Base-by-base conservation (phyloP, 1,139 yeast genomes). In the Lodderomyces elongisporus region DNA sequence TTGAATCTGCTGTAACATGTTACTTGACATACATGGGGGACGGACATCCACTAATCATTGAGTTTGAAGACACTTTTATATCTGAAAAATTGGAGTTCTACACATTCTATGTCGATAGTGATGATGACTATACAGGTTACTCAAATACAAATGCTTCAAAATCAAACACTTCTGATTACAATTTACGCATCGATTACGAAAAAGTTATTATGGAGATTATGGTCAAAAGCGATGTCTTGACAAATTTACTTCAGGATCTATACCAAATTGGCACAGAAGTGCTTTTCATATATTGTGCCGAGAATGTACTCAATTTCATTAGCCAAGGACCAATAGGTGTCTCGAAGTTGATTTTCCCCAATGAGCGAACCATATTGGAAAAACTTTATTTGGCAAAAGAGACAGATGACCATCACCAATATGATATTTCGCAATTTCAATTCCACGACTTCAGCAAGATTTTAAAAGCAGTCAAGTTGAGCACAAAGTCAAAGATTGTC, bases 21-120 rank as follows among this genome's bases (percentile, higher is more conserved):
- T 64, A 56, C 39, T 40, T 67, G n/a, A 55, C 55, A n/a, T 67
- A 66, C 43, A 51, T 51, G 22, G 76, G 85, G 0, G 66, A 66
- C 10, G 93, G 93, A 0, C 50, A 66, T 5, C 89, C 93, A 0
- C 73, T 87, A 37, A 65, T 77, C 1, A 55, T 85, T 15, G 80
- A 79, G 17, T 84, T 85, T 54, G 88, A 82, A 47, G 94, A 85
- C 51, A 68, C 73, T 2, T 55, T 69, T 33, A 75, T 85, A 44
- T 73, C 79, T 27, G 94, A 87, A 46, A 67, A 75, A 37, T 78
- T 87, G 41, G 89, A 83, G 46, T 74, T 85, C 42, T 59, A 71
- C 2, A 85, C 95, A 0, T 66, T 62, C 35, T 73, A 66, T 43
- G 49, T 71, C 30, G 52, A 44, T 1, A 49, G 49, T 6, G 60